Evolutionary conservation across 768 basidiomycete genomes (phyloP), one percentile per base, ranked within the genome.

Genomic region (Fomitopsis serialis): DNA sequence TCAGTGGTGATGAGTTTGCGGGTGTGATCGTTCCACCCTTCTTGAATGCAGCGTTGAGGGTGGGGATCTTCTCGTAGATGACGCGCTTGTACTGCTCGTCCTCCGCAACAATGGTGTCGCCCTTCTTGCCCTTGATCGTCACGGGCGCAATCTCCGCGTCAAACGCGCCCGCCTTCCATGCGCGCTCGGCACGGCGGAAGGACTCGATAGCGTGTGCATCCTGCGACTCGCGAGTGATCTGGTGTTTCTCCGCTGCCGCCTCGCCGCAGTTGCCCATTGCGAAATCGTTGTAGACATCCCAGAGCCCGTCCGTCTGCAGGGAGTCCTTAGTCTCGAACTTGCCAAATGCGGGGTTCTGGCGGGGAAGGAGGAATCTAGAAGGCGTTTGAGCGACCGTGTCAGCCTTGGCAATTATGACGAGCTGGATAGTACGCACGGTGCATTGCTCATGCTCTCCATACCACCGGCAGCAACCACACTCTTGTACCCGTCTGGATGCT

Each of bases 401-500:
- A 45, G 6, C 34, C 27, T 32, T 52, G 50, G 44, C 32, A 56
- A 36, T n/a, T 34, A 48, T 6, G 46, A 36, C 29, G 29, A 15
- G 29, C 21, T 19, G 17, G 7, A 36, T 40, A 47, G 47, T 4
- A 83, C 96, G 65, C 67, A 98, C 94, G 97, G 97, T 47, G 94
- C 93, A 62, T 98, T 90, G 68, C 91, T 95, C 97, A 99, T 99
- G 75, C 91, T 94, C 76, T 99, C 97, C 92, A 93, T 97, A 56
- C 97, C 97, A 61, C 97, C 97, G 53, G 95, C 95, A 23, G 85
- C 92, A 61, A 97, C 88, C 47, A 97, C 81, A 37, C 72, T 82
- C 55, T 88, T 84, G 67, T 96, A 84, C 48, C 97, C 97, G 85
- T 78, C 68, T 85, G 79, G 64, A 99, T 92, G 63, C 80, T 82